Evolutionary conservation across 306 rosid genomes (phyloP), one percentile per base, ranked within the genome.

Genomic region (Cicer bijugum): DNA sequence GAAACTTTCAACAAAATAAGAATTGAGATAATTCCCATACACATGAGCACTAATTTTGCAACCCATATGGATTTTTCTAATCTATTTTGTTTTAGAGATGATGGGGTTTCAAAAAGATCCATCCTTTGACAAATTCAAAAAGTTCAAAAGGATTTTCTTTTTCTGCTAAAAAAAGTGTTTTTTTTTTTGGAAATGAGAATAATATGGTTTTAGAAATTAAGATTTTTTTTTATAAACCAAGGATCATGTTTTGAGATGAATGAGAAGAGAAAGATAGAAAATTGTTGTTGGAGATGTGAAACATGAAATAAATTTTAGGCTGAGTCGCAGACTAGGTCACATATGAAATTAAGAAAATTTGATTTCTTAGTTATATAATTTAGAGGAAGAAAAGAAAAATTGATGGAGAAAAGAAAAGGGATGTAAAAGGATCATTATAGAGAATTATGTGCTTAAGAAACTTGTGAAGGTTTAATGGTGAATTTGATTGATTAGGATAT

Each of bases 61-160:
- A 77, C 84, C 83, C 90, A 81, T 23, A 89, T 70, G 48, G 86
- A 69, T n/a, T 78, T 84, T 77, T 89, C 90, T 8, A 93, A 78
- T 77, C 75, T 87, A 44, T 64, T 81, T 55, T 78, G 43, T 71
- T 71, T 83, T 17, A 40, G 46, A 12, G 67, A 75, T 44, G 1
- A 19, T 19, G 80, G 86, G 80, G 50, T 83, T 51, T 67, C 62
- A 78, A 83, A 83, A 83, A 78, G 84, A 57, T 83, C 87, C 84
- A 82, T 76, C 86, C 44, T 72, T 44, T 72, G 56, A 2, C 55
- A 37, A 48, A 71, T 19, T 40, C 58, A 19, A 62, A 28, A 28
- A 28, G 33, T 28, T 2, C 4, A 28, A 28, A 69, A 44, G 46
- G 39, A 68, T 28, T 28, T 28, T 28, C 4, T 16, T 48, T 40